Percentiles rank a stretch among this genome's conserved stretches.
Conservation (phyloP, 495 filamentous ascomycete species). For the Gamarada debralockiae region DNA sequence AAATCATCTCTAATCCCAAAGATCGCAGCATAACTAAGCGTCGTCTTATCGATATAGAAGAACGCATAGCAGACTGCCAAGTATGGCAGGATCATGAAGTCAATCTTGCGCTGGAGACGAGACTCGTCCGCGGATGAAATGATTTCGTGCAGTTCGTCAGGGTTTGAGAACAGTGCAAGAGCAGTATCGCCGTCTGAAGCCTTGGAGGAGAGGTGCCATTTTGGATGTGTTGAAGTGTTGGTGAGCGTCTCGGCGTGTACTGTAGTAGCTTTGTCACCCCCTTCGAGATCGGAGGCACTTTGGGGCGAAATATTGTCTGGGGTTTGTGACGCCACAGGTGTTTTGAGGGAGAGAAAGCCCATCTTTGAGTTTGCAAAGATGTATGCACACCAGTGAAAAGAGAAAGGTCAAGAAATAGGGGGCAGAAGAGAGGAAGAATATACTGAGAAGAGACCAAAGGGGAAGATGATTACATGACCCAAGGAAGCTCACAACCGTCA, state of each 20-base stretch:
- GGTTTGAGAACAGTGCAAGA: constrained; percentile 40
- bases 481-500: too few species aligned
- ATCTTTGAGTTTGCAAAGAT: background rate
- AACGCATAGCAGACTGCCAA: background rate
- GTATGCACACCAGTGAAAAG: too few species aligned
- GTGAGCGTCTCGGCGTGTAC: background rate
- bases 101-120: background rate
- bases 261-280: background rate
- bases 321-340: background rate
- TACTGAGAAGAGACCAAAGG: too few species aligned
- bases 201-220: constrained; percentile 27
- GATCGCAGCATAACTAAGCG: constrained; percentile 20
- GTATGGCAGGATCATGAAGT: background rate
- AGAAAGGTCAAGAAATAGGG: background rate
- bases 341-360: background rate
- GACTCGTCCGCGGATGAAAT: constrained; percentile 25
- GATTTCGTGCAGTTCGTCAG: constrained; percentile 30
- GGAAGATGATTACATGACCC: too few species aligned
- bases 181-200: constrained; percentile 39
- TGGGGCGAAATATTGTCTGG: background rate
- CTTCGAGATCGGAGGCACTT: background rate
- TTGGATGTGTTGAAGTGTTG: background rate
- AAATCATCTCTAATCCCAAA: constrained; percentile 52
- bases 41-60: constrained; percentile 8
- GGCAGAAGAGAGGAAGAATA: background rate